A percentile compares a stretch with the other conserved stretches of the same genome.
These are phyloP conservation scores for Botrytis elliptica DNA, from an alignment of 2,329 filamentous ascomycete genomes.

Conservation along the genomic window DNA sequence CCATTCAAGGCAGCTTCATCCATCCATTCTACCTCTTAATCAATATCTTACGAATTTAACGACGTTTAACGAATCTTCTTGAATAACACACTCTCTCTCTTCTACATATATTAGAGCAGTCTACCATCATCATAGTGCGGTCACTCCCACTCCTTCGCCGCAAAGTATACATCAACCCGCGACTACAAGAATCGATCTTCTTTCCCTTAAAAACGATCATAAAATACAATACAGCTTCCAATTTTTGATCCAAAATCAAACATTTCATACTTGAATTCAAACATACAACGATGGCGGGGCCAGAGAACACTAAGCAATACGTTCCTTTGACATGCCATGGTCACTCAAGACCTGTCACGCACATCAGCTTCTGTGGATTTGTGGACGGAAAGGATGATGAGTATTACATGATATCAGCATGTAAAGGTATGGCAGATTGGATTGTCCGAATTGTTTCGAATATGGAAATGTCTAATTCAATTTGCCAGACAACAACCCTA, in stretches of 20 bases:
- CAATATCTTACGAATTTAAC: conserved; percentile 36
- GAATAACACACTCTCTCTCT: conserved; percentile 24
- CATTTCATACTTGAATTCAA: conserved; percentile 10
- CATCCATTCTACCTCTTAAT: conserved; percentile 18
- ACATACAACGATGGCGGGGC: conserved; percentile 31
- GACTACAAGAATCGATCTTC: neutral
- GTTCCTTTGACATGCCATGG: conserved; percentile 75
- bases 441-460: neutral
- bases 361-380: conserved; percentile 68
- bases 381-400: conserved; percentile 54
- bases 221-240: neutral
- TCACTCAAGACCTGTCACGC: conserved; percentile 71
- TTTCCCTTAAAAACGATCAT: neutral
- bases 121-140: neutral
- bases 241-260: neutral
- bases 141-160: conserved; percentile 15
- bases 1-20: neutral
- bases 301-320: conserved; percentile 36
- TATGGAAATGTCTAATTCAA: conserved; percentile 23
- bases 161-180: neutral
- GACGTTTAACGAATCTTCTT: conserved; percentile 40
- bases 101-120: conserved; percentile 7
- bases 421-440: conserved; percentile 53
- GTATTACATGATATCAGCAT: conserved; percentile 73
- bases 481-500: conserved; percentile 84